phyloP scores from a whole-genome alignment of 352 stramenopile genomes.

The Phytophthora cactorum region DNA sequence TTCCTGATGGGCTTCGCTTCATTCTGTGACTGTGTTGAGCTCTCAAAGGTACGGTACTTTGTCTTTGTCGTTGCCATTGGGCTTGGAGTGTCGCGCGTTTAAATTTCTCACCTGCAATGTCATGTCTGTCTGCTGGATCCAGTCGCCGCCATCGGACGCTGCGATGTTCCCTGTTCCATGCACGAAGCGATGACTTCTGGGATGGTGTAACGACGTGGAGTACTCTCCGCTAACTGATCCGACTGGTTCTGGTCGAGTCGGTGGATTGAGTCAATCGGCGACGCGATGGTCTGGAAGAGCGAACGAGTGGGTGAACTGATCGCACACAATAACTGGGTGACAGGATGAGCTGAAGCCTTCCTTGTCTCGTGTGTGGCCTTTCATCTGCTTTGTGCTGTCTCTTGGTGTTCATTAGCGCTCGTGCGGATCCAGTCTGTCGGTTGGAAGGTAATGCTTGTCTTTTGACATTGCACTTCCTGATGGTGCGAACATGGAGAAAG shows the following conservation, averaged over 20 bases:
- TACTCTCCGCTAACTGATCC: background rate
- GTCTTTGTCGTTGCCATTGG: background rate
- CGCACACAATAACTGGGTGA: background rate
- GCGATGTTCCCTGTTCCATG: background rate
- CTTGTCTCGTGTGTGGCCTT: slow-evolving; percentile 3
- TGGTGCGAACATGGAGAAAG: background rate
- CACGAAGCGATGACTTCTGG: slow-evolving; percentile 5
- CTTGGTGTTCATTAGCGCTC: slow-evolving; percentile 12
- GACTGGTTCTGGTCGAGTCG: slow-evolving; percentile 1
- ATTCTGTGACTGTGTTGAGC: background rate
- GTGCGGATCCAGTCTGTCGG: slow-evolving; percentile 8
- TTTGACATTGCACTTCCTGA: background rate
- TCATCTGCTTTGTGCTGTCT: slow-evolving; percentile 8
- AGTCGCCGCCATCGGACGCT: slow-evolving; percentile 5
- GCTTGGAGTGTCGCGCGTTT: background rate
- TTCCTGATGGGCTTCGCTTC: background rate
- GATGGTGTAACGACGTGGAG: background rate
- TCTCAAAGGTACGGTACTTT: slow-evolving; percentile 3
- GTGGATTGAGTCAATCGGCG: slow-evolving; percentile 8
- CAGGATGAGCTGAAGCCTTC: slow-evolving; percentile 24
- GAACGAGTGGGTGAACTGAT: slow-evolving; percentile 8
- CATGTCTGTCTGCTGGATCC: slow-evolving; percentile 3
- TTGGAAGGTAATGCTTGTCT: slow-evolving; percentile 1
- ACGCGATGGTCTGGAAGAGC: slow-evolving; percentile 3
- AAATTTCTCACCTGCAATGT: slow-evolving; percentile 5